Evolutionary conservation across 208 protist species (phyloP), one percentile per base, ranked within the genome.

Genomic region (Leishmania braziliensis): DNA sequence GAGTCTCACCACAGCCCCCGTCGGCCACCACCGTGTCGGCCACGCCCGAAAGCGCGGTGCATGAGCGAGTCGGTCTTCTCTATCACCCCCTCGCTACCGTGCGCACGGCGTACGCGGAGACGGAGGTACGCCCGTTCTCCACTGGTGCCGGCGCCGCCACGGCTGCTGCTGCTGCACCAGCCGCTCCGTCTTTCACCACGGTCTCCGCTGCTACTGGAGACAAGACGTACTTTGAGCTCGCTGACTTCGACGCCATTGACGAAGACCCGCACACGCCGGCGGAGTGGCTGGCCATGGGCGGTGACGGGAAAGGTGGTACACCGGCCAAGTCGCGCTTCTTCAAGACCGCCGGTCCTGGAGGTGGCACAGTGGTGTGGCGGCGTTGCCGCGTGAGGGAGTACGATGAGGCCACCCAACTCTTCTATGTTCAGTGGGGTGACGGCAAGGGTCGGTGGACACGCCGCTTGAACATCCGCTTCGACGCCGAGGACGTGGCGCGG

Each of bases 401-500:
- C 89, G 87, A 97, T 75, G 84, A 84, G 48, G 86, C 87, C 43
- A 89, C 77, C 29, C 69, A 88, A 50, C 88, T 84, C 77, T 98
- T 93, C 79, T 87, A 89, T 53, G 91, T 98, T 56, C 79, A 81
- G 58, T 98, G 96, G 95, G 48, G 75, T 12, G 87, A 91, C 54
- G 91, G 93, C n/a, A 87, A 83, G 66, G 83, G 81, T 16, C 97
- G 98, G 80, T 97, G 92, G 93, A 95, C 95, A 33, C 89, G 88
- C 39, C 88, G 96, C 29, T 88, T 98, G 46, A 98, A 98, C 89
- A 92, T 98, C 56, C 87, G 93, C 51, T 98, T 98, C 78, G 93
- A 97, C 77, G 89, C 26, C 5, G 96, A 98, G 86, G 87, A 96
- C 60, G 87, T 91, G 75, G 77, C 69, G 46, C 51, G 50, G 74